Evolutionary conservation across 306 rosid species (phyloP), one percentile per base, ranked within the genome.

Genomic region (Lathyrus tuberosus): DNA sequence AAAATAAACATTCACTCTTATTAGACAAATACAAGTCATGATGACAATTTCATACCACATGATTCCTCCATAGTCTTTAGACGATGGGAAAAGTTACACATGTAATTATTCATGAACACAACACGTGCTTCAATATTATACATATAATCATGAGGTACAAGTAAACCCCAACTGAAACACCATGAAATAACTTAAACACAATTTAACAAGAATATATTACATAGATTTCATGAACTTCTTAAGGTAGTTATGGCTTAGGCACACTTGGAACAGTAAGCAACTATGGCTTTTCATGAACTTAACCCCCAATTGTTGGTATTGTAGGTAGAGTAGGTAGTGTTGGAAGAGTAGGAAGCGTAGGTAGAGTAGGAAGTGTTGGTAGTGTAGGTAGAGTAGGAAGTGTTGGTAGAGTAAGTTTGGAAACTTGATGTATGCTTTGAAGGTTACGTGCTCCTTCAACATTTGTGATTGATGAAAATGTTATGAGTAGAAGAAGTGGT

Each of bases 401-500:
- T 52, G 53, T 43, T n/a, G 71, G 71, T 3, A 24, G 26, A 24
- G 26, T 75, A 8, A 30, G 10, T 60, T 74, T 65, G 12, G 84
- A 75, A 51, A 52, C 8, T 42, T 61, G 58, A 6, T 75, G 66
- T 4, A 77, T 38, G 26, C 24, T 38, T 31, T 35, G 53, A 18
- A 77, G 81, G 48, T 24, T 9, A 30, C 91, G 83, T 57, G 85
- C 85, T 14, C 70, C 86, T 3, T 77, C 76, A 43, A 75, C 75
- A 10, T 40, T 61, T 40, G 24, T 74, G 65, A 86, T 31, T 66
- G 73, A 26, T 30, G 77, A 62, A 31, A 78, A 41, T 0, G 76
- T 73, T 12, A 79, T 22, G 11, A 83, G 62, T 43, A 86, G 2
- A 38, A 35, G 10, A 35, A 83, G 40, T 33, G 75, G 35, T 43